Evolutionary conservation across 495 filamentous ascomycete species (phyloP).

Genomic region (Penicillium paradoxum): DNA sequence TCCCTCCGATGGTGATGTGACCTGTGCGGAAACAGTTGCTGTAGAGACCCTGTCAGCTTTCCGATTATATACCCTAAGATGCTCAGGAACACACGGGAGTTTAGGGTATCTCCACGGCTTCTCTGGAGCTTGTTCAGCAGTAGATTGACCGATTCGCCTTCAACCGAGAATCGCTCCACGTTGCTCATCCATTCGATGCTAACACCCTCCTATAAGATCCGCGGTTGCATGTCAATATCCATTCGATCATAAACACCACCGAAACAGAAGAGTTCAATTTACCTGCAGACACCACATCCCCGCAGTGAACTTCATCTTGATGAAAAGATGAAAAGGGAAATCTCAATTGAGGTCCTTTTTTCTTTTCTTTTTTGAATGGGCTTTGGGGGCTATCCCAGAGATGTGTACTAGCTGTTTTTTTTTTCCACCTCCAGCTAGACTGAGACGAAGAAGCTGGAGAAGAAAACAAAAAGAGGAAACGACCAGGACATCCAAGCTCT

Average conservation of each 20-base stretch:
- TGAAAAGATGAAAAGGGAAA: background rate
- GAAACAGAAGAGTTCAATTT: conserved; percentile 1
- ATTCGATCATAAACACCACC: too few species aligned
- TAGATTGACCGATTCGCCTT: conserved; percentile 34
- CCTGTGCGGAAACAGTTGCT: conserved; percentile 27
- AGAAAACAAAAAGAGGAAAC: background rate
- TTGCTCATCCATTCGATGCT: conserved; percentile 47
- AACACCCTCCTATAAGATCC: conserved; percentile 27
- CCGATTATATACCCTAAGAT: background rate
- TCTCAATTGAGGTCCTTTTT: background rate
- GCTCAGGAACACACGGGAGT: conserved; percentile 39
- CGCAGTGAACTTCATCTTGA: conserved; percentile 44
- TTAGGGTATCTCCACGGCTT: conserved; percentile 54
- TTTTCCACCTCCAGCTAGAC: background rate
- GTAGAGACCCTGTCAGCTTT: too few species aligned
- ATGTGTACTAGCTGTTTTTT: background rate
- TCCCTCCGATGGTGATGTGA: conserved; percentile 54
- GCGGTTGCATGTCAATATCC: background rate
- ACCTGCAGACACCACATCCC: conserved; percentile 43
- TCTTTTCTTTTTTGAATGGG: background rate
- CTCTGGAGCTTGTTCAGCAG: conserved; percentile 40
- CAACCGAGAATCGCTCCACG: conserved; percentile 35
- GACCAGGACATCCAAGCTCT: background rate
- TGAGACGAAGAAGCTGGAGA: background rate
- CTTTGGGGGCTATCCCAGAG: background rate